A percentile compares a stretch with the other conserved stretches of the same genome.
These are phyloP conservation scores for Phanerodontia chrysosporium DNA, from an alignment of 768 basidiomycete genomes.

Conservation along the genomic window DNA sequence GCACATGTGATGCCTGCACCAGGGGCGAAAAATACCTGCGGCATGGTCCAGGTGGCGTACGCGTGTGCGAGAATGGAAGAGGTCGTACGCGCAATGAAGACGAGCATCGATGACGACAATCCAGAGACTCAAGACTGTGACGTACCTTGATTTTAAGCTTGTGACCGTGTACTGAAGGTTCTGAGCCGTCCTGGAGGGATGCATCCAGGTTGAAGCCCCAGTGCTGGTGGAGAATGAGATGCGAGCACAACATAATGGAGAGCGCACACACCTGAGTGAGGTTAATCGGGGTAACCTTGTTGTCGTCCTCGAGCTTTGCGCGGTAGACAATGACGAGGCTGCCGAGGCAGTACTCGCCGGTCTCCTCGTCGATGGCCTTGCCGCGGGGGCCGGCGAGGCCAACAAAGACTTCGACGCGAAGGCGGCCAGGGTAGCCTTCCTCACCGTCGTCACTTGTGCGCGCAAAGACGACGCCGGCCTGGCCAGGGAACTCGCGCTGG, in stretches of 20 bases:
- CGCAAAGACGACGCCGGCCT: conserved; percentile 48
- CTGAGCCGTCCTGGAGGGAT: conserved; percentile 40
- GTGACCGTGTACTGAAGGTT: conserved; percentile 50
- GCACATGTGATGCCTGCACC: background rate
- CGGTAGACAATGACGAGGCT: conserved; percentile 66
- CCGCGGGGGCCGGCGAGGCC: conserved; percentile 28
- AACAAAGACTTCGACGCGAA: conserved; percentile 46
- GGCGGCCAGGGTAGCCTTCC: conserved; percentile 64
- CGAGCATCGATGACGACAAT: too few relatives aligned
- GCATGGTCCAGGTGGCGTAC: too few relatives aligned
- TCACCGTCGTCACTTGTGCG: conserved; percentile 60
- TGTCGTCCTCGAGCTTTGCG: conserved; percentile 47
- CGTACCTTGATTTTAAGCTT: conserved; percentile 36
- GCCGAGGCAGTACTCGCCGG: conserved; percentile 48
- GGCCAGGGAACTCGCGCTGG: conserved; percentile 26
- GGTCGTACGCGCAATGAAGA: too few relatives aligned
- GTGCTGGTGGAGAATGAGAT: conserved; percentile 40
- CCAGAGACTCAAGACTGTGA: conserved; percentile 21
- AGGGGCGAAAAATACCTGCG: background rate
- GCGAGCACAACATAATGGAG: background rate
- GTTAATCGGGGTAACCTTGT: conserved; percentile 66
- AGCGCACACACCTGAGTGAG: conserved; percentile 57
- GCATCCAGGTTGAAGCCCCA: conserved; percentile 84
- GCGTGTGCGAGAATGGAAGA: too few relatives aligned
- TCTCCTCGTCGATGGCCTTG: conserved; percentile 21